Base-by-base conservation (phyloP, 805 yeast species). In the Metschnikowia orientalis region DNA sequence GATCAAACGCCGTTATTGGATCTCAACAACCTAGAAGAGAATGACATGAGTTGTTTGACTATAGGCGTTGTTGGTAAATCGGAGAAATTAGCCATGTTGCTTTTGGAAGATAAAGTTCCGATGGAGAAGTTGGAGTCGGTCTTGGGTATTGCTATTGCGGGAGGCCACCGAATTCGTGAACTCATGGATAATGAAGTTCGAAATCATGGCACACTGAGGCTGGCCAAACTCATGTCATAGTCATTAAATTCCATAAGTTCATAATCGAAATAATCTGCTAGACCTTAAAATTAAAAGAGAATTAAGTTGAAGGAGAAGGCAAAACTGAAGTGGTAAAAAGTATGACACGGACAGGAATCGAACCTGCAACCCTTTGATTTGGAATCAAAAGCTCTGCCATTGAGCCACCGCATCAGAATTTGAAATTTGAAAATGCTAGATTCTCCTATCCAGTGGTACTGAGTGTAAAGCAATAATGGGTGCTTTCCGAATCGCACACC, bases 161-260 rank as follows among this genome's bases (percentile, higher is more conserved):
- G 97, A 7, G 77, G 90, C 35, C 90, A 84, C 50, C 69, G 84
- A 47, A 64, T 90, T 8, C 76, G 88, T 53, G 86, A 84, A 24
- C 60, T 85, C 34, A 87, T 90, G 95, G 96, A 90, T 50, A 69
- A 71, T 28, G 86, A 82, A 52, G 82, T 92, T 4, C 75, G 95
- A 49, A 70, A 67, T 39, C 86, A 81, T 44, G 95, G 95, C 4
- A 70, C 73, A 41, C 67, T 69, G 37, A 64, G 82, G 41, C 56
- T 74, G 28, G 60, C 72, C 9, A 73, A 73, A 44, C 48, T 67
- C 25, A 16, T 20, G n/a, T 17, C 42, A 5, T 34, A 30, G 23
- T 3, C 13, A 16, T 15, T 18, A n/a, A n/a, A n/a, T n/a, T n/a
- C n/a, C n/a, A n/a, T n/a, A n/a, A n/a, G n/a, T n/a, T n/a, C n/a